Base-by-base conservation (phyloP, 192 early-diverging fungal genomes). In the Lunasporangiospora selenospora region DNA sequence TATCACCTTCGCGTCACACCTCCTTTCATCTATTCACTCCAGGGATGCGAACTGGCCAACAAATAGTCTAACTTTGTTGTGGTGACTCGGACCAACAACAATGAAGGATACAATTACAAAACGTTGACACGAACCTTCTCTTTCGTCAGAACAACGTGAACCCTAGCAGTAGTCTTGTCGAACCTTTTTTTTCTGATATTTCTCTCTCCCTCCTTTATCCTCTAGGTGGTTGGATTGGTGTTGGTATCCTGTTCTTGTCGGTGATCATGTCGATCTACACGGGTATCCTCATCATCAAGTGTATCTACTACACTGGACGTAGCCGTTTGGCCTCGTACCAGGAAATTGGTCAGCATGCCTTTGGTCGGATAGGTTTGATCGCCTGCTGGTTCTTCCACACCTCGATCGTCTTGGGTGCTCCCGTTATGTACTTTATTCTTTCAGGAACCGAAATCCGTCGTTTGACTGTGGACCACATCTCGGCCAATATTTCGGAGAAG, bases 171-270 rank as follows among this genome's bases (percentile, higher is more conserved):
- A n/a, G n/a, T n/a, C n/a, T n/a, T n/a, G n/a, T n/a, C n/a, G n/a
- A n/a, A n/a, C 1, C 19, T 32, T 29, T 53, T 38, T 33, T 34
- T 26, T 53, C 29, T n/a, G 18, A 11, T 2, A 2, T 44, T 45
- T 12, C 27, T 30, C 0, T 21, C 21, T 26, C 6, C 9, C 19
- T 4, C 21, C 18, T 16, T 38, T 37, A 6, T 16, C 76, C 67
- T 54, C 84, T 86, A 57, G 84, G 87, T 56, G 94, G 94, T 3
- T 95, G 94, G 94, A 73, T 87, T 24, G 89, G 88, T 15, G 42
- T 89, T 3, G 55, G 85, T 16, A 82, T 93, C 44, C 79, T 95
- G 18, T 57, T 87, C 19, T 62, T 93, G 29, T 83, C 89, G 0
- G 87, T 85, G 42, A 73, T 83, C 10, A 89, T 92, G 56, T 87